These are phyloP conservation scores for Penicillium sp. DNA, from an alignment of 2,329 filamentous ascomycete species.

Conservation along the genomic window DNA sequence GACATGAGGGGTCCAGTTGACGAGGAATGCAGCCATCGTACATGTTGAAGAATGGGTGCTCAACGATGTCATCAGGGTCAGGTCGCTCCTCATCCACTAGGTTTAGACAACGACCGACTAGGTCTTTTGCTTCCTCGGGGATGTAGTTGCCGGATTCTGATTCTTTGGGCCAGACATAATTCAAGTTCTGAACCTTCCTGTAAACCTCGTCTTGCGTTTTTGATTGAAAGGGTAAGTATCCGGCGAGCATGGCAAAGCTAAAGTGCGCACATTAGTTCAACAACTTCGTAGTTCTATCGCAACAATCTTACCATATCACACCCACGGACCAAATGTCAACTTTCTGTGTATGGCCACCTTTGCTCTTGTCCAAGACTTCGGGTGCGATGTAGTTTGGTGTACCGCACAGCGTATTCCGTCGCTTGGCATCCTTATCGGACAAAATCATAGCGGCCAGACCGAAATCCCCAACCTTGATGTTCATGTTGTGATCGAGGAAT, in stretches of 20 bases:
- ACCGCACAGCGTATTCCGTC: conserved; percentile 90
- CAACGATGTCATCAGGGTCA: conserved; percentile 49
- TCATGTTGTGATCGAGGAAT: conserved; percentile 91
- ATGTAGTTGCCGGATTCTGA: conserved; percentile 44
- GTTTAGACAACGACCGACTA: conserved; percentile 48
- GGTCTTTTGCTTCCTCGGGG: conserved; percentile 47
- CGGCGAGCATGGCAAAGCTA: conserved; percentile 93
- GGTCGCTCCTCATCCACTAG: conserved; percentile 48
- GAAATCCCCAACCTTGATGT: conserved; percentile 97
- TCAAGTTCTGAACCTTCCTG: conserved; percentile 46
- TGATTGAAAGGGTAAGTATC: conserved; percentile 94
- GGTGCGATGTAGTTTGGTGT: conserved; percentile 98
- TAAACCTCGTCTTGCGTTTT: conserved; percentile 53
- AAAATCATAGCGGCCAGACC: conserved; percentile 88
- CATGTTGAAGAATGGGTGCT: conserved; percentile 51
- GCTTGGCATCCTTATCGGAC: conserved; percentile 80
- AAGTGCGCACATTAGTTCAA: conserved; percentile 19
- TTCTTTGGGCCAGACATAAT: conserved; percentile 50
- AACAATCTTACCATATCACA: conserved; percentile 74
- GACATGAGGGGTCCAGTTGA: conserved; percentile 39
- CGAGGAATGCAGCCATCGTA: conserved; percentile 47
- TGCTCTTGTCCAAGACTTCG: conserved; percentile 90
- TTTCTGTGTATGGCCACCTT: conserved; percentile 93
- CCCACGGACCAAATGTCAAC: conserved; percentile 98
- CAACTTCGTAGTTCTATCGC: background rate